Conservation (phyloP, 805 yeast genomes). For the Candida ortonii region DNA sequence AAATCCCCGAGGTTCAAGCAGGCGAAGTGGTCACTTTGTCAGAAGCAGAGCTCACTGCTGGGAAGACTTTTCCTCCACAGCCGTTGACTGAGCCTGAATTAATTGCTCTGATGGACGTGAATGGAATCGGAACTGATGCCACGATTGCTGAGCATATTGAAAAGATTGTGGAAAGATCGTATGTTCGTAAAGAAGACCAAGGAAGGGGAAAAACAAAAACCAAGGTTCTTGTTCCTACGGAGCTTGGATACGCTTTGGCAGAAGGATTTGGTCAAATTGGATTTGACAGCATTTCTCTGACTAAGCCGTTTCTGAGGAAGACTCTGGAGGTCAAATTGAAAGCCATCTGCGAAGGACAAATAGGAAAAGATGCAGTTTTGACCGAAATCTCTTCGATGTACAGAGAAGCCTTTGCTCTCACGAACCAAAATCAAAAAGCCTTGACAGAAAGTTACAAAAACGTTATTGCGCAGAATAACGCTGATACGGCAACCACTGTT, state of each 20-base stretch:
- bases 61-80: constrained; percentile 77
- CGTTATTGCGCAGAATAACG: constrained; percentile 13
- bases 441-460: constrained; percentile 36
- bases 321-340: constrained; percentile 66
- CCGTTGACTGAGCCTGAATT: constrained; percentile 90
- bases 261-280: constrained; percentile 84
- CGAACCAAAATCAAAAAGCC: constrained; percentile 39
- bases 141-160: constrained; percentile 98
- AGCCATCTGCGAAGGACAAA: constrained; percentile 64
- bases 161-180: constrained; percentile 66
- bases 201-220: constrained; percentile 37
- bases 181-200: constrained; percentile 47
- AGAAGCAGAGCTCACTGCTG: constrained; percentile 61
- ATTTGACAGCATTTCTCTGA: constrained; percentile 64
- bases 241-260: constrained; percentile 80
- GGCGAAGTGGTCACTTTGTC: constrained; percentile 57
- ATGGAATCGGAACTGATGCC: constrained; percentile 98
- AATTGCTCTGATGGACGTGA: constrained; percentile 90
- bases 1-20: constrained; percentile 59
- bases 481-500: constrained; percentile 3
- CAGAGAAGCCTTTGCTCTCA: constrained; percentile 54
- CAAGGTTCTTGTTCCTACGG: constrained; percentile 66
- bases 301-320: constrained; percentile 85
- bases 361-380: constrained; percentile 52
- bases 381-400: constrained; percentile 54